Evolutionary conservation across 2,329 filamentous ascomycete species (phyloP).

Genomic region (Fusarium compactum): DNA sequence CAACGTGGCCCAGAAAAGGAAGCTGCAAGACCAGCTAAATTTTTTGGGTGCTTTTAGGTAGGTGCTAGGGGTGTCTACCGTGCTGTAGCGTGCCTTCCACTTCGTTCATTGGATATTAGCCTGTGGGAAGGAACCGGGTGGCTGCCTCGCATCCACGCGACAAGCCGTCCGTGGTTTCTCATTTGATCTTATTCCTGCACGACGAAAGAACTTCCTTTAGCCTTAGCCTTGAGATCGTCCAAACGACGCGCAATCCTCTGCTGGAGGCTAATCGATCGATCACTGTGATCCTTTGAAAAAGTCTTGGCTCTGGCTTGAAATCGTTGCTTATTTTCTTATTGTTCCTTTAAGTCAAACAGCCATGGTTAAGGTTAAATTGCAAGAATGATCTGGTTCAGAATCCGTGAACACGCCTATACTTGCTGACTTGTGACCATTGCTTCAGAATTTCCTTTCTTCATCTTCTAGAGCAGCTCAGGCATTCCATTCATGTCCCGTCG

Average conservation of each 20-base stretch:
- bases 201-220: neutral
- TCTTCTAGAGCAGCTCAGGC: neutral
- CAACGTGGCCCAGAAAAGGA: slow-evolving; percentile 19
- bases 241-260: slow-evolving; percentile 5
- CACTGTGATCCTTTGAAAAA: neutral
- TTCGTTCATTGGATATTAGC: slow-evolving; percentile 12
- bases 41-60: neutral
- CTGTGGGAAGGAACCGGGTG: slow-evolving; percentile 2
- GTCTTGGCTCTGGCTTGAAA: neutral
- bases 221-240: slow-evolving; percentile 7
- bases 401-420: too few species aligned
- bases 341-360: neutral
- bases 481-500: neutral
- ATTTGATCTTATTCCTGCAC: slow-evolving; percentile 12
- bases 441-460: neutral
- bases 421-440: neutral
- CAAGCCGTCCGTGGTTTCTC: slow-evolving; percentile 13
- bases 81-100: neutral
- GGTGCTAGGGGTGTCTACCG: neutral
- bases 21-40: slow-evolving; percentile 4
- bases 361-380: neutral
- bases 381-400: neutral
- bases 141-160: slow-evolving; percentile 23
- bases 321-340: neutral
- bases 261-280: slow-evolving; percentile 5